Percentiles rank a stretch among this genome's conserved stretches.
phyloP scores from a whole-genome alignment of 176 grass and related monocot species.

The Avena insularis region DNA sequence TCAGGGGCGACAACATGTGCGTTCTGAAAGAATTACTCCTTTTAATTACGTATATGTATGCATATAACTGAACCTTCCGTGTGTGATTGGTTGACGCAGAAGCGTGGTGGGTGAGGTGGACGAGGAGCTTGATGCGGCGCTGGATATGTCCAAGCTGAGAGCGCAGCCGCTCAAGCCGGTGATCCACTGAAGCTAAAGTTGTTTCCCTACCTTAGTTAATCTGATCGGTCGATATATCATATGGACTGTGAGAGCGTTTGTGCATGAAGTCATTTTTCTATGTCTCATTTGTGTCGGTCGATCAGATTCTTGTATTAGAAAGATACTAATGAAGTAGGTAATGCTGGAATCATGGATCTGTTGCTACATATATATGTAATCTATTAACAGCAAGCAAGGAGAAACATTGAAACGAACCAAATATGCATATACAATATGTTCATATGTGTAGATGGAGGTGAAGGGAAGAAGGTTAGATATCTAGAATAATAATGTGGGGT shows the following conservation, averaged over 20 bases:
- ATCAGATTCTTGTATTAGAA: neutral
- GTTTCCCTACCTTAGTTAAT: neutral
- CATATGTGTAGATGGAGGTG: too few relatives aligned
- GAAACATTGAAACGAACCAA: too few relatives aligned
- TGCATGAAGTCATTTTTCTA: neutral
- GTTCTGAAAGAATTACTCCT: neutral
- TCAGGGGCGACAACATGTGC: slow-evolving; percentile 96
- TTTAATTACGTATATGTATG: neutral
- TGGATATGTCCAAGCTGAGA: slow-evolving; percentile 79
- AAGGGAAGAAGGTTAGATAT: too few relatives aligned
- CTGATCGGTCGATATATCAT: neutral
- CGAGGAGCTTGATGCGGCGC: slow-evolving; percentile 77
- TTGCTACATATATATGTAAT: neutral
- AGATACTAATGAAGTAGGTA: neutral
- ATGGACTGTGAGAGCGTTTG: neutral
- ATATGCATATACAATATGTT: too few relatives aligned
- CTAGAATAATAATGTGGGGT: too few relatives aligned
- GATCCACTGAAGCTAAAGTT: slow-evolving; percentile 59
- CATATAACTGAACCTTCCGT: slow-evolving; percentile 10
- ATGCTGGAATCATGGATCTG: neutral
- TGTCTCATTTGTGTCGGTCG: neutral
- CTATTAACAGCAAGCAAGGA: neutral
- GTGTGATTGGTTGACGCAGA: slow-evolving; percentile 45
- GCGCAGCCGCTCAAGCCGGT: slow-evolving; percentile 82
- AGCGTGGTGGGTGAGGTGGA: slow-evolving; percentile 88